Percentiles rank a stretch among this genome's conserved stretches.
Conservation (phyloP, 176 grass and related monocot genomes). For the Phragmites australis region DNA sequence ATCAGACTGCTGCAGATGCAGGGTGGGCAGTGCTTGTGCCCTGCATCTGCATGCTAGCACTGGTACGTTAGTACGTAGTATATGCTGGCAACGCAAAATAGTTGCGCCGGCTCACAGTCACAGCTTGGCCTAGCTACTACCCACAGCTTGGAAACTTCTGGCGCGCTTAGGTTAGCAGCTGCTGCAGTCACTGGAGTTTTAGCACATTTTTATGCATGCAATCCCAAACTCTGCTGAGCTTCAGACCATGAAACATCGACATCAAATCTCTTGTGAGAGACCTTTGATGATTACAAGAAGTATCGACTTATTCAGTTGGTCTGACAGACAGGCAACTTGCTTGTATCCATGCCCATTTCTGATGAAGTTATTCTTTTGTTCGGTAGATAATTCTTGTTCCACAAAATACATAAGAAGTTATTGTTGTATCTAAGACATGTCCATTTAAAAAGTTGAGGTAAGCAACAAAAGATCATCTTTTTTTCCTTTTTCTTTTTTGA, state of each 20-base stretch:
- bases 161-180: not conserved
- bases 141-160: not conserved
- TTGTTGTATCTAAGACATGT: too few relatives aligned
- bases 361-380: too few relatives aligned
- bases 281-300: constrained; percentile 1
- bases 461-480: too few relatives aligned
- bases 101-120: not conserved
- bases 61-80: not conserved
- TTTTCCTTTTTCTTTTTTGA: too few relatives aligned
- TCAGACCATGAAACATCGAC: constrained; percentile 36
- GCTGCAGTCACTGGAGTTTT: constrained; percentile 18
- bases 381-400: too few relatives aligned
- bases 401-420: too few relatives aligned
- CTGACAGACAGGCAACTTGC: not conserved
- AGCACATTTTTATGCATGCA: constrained; percentile 33
- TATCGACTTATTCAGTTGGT: not conserved
- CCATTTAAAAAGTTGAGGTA: too few relatives aligned
- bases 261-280: not conserved
- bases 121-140: not conserved
- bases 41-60: not conserved
- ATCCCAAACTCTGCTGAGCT: constrained; percentile 16
- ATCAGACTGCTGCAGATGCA: not conserved
- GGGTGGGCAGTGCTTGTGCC: not conserved
- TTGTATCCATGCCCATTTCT: too few relatives aligned
- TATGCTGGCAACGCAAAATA: not conserved